Evolutionary conservation across 129 eudicot species (phyloP).

Genomic region (sunflower (Helianthus annuus)): HanXRQr2.0-SUNRISE NC_035436.2:125652059-125652558

Average conservation of each 20-base stretch:
- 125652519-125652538: constrained; percentile 73
- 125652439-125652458: background rate
- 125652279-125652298: background rate
- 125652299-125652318: background rate
- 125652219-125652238: constrained; percentile 54
- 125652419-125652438: background rate
- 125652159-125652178: constrained; percentile 74
- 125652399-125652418: constrained; percentile 2
- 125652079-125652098: too few relatives aligned
- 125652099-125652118: background rate
- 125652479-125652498: background rate
- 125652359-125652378: too few relatives aligned
- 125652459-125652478: background rate
- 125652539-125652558: constrained; percentile 80
- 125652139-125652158: constrained; percentile 87
- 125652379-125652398: background rate
- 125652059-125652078: too few relatives aligned
- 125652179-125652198: constrained; percentile 68
- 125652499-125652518: constrained; percentile 55
- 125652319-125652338: background rate
- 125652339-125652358: background rate
- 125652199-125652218: constrained; percentile 73
- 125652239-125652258: background rate
- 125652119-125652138: constrained; percentile 8
- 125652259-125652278: background rate